Percentiles rank a stretch among this genome's conserved stretches.
Evolutionary conservation across 2,329 filamentous ascomycete genomes (phyloP).

Genomic region (Xylaria sp.): DNA sequence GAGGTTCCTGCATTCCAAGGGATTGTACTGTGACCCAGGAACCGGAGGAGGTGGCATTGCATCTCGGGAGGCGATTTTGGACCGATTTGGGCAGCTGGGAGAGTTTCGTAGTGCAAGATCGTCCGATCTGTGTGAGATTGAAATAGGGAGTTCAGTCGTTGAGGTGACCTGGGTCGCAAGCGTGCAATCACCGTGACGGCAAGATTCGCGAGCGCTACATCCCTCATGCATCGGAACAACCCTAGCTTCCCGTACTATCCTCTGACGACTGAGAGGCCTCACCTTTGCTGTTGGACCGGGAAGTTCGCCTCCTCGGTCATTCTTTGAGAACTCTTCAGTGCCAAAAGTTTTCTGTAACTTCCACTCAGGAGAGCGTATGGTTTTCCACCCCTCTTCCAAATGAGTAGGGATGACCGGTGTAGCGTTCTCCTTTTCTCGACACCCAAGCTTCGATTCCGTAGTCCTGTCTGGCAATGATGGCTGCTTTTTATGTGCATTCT

Average conservation of each 20-base stretch:
- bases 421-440: not conserved
- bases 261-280: not conserved
- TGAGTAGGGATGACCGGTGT: not conserved
- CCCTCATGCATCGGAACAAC: not conserved
- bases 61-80: conserved; percentile 26
- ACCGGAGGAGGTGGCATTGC: conserved; percentile 32
- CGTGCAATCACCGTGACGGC: not conserved
- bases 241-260: conserved; percentile 1
- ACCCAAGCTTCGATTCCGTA: not conserved
- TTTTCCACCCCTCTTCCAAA: conserved; percentile 17
- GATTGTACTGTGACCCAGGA: conserved; percentile 12
- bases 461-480: not conserved
- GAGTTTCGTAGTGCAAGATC: not conserved
- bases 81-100: conserved; percentile 11
- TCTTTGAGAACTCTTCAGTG: not conserved
- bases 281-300: not conserved
- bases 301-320: not conserved
- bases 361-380: conserved; percentile 20
- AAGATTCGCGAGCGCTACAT: not conserved
- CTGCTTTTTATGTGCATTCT: not conserved
- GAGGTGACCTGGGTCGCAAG: not conserved
- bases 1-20: not conserved
- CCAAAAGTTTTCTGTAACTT: not conserved
- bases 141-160: not conserved
- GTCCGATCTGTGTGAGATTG: not conserved